Evolutionary conservation across 2,329 filamentous ascomycete genomes (phyloP).

Genomic region (Colletotrichum sp.): DNA sequence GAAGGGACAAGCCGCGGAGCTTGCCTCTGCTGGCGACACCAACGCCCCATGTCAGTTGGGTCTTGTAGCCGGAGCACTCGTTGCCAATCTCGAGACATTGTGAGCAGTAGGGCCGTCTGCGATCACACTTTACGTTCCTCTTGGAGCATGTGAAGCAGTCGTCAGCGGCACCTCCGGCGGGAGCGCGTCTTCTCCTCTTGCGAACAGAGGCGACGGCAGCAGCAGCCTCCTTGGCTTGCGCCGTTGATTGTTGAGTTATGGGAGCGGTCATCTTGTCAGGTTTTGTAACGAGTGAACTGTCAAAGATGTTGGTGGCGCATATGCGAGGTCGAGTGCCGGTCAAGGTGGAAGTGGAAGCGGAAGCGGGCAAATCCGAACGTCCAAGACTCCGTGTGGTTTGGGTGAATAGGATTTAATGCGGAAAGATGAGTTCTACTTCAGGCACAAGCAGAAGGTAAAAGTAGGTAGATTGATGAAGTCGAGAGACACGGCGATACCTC

Average conservation of each 20-base stretch:
- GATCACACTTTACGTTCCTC: constrained; percentile 84
- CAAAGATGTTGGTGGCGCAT: constrained; percentile 3
- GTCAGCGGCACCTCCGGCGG: constrained; percentile 86
- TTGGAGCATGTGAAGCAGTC: constrained; percentile 96
- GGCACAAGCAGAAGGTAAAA: not conserved
- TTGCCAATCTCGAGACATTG: constrained; percentile 91
- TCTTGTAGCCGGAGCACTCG: constrained; percentile 96
- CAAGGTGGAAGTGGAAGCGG: not conserved
- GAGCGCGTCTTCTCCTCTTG: constrained; percentile 86
- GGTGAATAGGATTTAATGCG: not conserved
- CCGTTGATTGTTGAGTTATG: constrained; percentile 23
- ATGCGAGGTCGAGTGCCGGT: not conserved
- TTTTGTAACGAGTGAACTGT: not conserved
- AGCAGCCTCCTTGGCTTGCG: constrained; percentile 49
- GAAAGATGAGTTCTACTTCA: not conserved
- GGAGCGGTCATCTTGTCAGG: constrained; percentile 21
- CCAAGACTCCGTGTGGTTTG: not conserved
- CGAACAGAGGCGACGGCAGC: constrained; percentile 55
- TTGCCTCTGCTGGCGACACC: constrained; percentile 96
- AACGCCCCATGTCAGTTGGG: constrained; percentile 94
- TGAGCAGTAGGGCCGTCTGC: constrained; percentile 91
- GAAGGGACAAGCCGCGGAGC: constrained; percentile 84
- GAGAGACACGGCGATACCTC: constrained; percentile 8
- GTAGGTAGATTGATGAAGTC: constrained; percentile 7
- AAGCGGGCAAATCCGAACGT: not conserved